phyloP scores from a whole-genome alignment of 2,329 filamentous ascomycete genomes.

The Pseudogymnoascus sp. region DNA sequence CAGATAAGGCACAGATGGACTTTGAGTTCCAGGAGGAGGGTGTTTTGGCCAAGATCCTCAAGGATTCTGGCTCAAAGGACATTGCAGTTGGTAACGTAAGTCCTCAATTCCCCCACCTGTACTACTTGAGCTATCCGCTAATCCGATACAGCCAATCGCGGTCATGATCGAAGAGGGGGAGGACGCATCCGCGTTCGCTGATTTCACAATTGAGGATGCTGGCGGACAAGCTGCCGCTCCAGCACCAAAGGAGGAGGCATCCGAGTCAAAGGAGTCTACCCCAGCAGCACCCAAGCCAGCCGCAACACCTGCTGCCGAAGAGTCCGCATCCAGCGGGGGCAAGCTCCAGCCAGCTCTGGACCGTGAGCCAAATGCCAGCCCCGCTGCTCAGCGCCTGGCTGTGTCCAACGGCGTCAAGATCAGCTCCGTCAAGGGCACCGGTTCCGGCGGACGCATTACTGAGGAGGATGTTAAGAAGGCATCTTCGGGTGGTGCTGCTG shows the following conservation, averaged over 20 bases:
- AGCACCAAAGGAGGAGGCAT: slow-evolving; percentile 56
- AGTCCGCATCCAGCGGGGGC: slow-evolving; percentile 66
- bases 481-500: slow-evolving; percentile 41
- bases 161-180: slow-evolving; percentile 86
- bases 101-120: slow-evolving; percentile 23
- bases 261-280: slow-evolving; percentile 51
- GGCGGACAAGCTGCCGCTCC: slow-evolving; percentile 69
- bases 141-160: slow-evolving; percentile 70
- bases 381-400: slow-evolving; percentile 72
- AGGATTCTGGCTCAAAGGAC: slow-evolving; percentile 89
- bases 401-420: slow-evolving; percentile 76
- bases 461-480: slow-evolving; percentile 90
- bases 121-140: slow-evolving; percentile 15
- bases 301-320: slow-evolving; percentile 47
- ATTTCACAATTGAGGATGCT: slow-evolving; percentile 81
- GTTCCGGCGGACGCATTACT: slow-evolving; percentile 78
- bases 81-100: slow-evolving; percentile 88
- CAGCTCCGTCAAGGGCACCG: slow-evolving; percentile 75
- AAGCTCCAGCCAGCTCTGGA: slow-evolving; percentile 78
- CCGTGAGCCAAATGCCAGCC: slow-evolving; percentile 65
- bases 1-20: slow-evolving; percentile 99
- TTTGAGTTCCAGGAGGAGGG: slow-evolving; percentile 99
- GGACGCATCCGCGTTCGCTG: slow-evolving; percentile 81
- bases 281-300: slow-evolving; percentile 50
- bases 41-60: slow-evolving; percentile 87